phyloP scores from a whole-genome alignment of 805 yeast genomes.

The Saturnispora halmiae region DNA sequence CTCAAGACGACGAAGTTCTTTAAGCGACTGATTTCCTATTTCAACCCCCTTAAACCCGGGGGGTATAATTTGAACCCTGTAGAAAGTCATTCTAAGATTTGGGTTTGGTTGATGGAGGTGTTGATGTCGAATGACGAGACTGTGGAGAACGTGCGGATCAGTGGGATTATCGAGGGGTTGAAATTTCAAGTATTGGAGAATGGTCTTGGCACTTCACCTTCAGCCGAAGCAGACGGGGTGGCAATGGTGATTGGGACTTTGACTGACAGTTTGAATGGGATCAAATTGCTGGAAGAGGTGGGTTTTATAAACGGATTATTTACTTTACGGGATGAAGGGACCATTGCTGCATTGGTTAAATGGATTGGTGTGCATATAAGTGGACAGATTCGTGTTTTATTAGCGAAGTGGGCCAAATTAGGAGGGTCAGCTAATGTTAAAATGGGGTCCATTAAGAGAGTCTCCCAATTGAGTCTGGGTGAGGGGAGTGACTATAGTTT shows the following conservation, averaged over 20 bases:
- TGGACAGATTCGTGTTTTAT: neutral
- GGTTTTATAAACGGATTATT: slow-evolving; percentile 74
- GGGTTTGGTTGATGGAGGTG: slow-evolving; percentile 47
- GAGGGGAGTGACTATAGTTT: neutral
- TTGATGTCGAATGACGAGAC: slow-evolving; percentile 47
- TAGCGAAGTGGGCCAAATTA: neutral
- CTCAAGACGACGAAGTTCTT: slow-evolving; percentile 74
- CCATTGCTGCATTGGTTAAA: neutral
- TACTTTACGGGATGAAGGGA: slow-evolving; percentile 44
- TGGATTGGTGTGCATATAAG: neutral
- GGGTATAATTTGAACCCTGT: slow-evolving; percentile 27
- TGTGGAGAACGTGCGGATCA: slow-evolving; percentile 45
- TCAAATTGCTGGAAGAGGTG: slow-evolving; percentile 68
- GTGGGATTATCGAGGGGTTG: slow-evolving; percentile 55
- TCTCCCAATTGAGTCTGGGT: neutral
- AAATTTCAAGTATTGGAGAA: slow-evolving; percentile 24
- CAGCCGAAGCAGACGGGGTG: too few species aligned
- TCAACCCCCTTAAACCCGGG: slow-evolving; percentile 82
- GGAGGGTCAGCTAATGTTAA: neutral
- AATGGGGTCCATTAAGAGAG: neutral
- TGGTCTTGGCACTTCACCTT: neutral
- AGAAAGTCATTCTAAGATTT: slow-evolving; percentile 42
- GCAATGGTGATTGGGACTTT: slow-evolving; percentile 49
- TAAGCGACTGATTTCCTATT: slow-evolving; percentile 76
- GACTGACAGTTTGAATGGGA: slow-evolving; percentile 51